A percentile compares a stretch with the other conserved stretches of the same genome.
Conservation (phyloP, 768 basidiomycete species). For the Pisolithus marmoratus region DNA sequence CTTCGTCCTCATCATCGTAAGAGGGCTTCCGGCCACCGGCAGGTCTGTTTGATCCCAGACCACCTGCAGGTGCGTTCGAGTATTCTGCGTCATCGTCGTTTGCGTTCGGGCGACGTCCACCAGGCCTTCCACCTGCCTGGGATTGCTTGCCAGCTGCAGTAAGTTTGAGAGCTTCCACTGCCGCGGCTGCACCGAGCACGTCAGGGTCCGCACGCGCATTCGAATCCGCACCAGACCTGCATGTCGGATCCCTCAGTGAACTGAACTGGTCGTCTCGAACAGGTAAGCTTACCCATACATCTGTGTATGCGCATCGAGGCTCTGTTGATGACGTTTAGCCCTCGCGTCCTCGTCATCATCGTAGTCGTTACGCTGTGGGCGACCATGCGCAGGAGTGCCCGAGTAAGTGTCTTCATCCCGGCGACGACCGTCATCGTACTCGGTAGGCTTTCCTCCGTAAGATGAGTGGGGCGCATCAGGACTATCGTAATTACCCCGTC, state of each 20-base stretch:
- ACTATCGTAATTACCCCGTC: background rate
- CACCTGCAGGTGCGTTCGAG: constrained; percentile 14
- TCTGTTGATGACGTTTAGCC: constrained; percentile 13
- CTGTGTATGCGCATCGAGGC: constrained; percentile 23
- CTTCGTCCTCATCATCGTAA: constrained; percentile 8
- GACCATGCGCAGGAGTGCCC: background rate
- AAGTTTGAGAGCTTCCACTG: constrained; percentile 27
- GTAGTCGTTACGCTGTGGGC: background rate
- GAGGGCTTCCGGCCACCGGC: background rate
- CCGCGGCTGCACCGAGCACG: constrained; percentile 24
- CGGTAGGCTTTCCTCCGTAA: background rate
- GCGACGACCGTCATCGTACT: background rate
- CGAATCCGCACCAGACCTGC: constrained; percentile 12
- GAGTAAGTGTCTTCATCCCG: background rate
- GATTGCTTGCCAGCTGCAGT: constrained; percentile 10
- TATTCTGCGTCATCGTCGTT: background rate
- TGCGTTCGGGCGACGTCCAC: background rate
- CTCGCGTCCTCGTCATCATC: constrained; percentile 2
- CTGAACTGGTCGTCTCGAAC: background rate
- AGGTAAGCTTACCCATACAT: constrained; percentile 24
- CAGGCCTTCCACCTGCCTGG: background rate
- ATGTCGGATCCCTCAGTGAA: background rate
- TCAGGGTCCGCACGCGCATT: constrained; percentile 23
- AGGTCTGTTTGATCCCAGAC: background rate
- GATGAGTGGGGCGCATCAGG: background rate